Evolutionary conservation across 2,329 filamentous ascomycete genomes (phyloP), one percentile per base, ranked within the genome.

Genomic region (Aspergillus thermomutatus): DNA sequence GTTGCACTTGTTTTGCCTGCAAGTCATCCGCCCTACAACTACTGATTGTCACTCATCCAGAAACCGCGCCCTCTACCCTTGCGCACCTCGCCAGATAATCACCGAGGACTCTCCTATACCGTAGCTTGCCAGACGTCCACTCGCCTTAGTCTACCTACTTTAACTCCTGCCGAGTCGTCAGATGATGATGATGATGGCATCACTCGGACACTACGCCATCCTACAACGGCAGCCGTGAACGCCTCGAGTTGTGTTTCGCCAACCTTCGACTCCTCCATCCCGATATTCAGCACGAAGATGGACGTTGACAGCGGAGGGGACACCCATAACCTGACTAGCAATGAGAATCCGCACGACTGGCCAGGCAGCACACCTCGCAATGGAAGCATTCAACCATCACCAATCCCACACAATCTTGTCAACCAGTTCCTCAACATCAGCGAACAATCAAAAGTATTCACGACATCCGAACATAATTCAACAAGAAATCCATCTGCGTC

Each of bases 161-260:
- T 74, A n/a, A 76, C 71, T 2, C 72, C 73, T 0, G 65, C 64
- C 19, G 72, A 76, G 37, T 72, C 73, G 1, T 74, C 70, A 9
- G 70, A 73, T 25, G 69, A 75, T 26, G 72, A 75, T 26, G 66
- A 65, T 27, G 64, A 64, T 28, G 53, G 60, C 46, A 49, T 52
- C 53, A 49, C 41, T 52, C 50, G 52, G 49, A 37, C 28, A 48
- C 40, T 57, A 23, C 46, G 5, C 27, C 21, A 48, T 17, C 23
- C 27, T 4, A 37, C 31, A 17, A 47, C 26, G 37, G 31, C 34
- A 55, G 56, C 57, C 48, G 48, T 52, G 50, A 34, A 27, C 49
- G 28, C 46, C 49, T 14, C 60, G 47, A 49, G 52, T 43, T 28
- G 37, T 14, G 52, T 54, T 34, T 51, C 40, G 6, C 25, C 56